Conservation (phyloP, 2,329 filamentous ascomycete species). For the Fusarium pseudocircinatum region DNA sequence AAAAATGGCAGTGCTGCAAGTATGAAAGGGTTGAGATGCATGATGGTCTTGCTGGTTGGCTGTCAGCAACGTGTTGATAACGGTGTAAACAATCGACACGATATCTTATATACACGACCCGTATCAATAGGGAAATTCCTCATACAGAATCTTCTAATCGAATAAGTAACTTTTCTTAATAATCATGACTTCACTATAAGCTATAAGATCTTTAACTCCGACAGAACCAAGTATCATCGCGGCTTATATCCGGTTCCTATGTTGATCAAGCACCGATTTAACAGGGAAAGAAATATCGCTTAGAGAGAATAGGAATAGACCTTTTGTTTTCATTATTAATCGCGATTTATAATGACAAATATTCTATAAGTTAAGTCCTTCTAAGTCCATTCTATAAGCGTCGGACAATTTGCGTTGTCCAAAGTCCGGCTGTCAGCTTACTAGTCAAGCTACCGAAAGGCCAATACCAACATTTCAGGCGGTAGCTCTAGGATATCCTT, state of each 20-base stretch:
- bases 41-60: neutral
- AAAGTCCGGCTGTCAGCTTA: slow-evolving; percentile 22
- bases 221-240: neutral
- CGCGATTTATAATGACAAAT: neutral
- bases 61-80: too few species aligned
- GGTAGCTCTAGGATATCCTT: too few species aligned
- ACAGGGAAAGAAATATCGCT: too few species aligned
- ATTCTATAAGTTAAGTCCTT: neutral
- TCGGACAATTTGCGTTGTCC: slow-evolving; percentile 26
- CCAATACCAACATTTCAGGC: too few species aligned
- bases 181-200: neutral
- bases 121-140: rapidly evolving
- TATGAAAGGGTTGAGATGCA: neutral
- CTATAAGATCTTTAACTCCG: slow-evolving; percentile 5
- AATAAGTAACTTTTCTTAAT: neutral
- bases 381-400: neutral
- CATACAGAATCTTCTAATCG: rapidly evolving
- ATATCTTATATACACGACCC: neutral
- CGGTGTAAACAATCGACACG: too few species aligned
- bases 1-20: neutral
- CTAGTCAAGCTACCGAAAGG: neutral
- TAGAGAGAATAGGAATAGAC: neutral
- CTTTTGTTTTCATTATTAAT: neutral
- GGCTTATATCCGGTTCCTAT: neutral
- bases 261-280: neutral